Conservation (phyloP, 2,329 filamentous ascomycete genomes). For the Stemphylium beticola region DNA sequence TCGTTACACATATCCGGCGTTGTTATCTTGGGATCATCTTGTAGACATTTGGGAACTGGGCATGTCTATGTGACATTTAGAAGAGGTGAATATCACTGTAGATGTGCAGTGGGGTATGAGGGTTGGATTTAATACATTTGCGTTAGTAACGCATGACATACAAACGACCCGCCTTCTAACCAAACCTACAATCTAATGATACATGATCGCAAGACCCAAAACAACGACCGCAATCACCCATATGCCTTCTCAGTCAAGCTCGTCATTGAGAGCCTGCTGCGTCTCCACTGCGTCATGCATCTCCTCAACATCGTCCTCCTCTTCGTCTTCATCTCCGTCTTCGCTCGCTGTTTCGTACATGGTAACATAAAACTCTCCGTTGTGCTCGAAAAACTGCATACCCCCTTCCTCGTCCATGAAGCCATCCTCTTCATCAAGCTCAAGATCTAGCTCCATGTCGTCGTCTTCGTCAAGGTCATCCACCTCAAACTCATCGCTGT, state of each 20-base stretch:
- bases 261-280: neutral
- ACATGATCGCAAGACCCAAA: no score
- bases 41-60: no score
- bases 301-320: neutral
- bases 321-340: neutral
- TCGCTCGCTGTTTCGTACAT: conserved; percentile 9
- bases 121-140: no score
- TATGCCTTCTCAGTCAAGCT: conserved; percentile 3
- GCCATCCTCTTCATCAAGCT: conserved; percentile 24
- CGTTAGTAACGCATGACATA: neutral
- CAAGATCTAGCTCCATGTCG: conserved; percentile 19
- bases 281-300: conserved; percentile 7
- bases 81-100: no score
- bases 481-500: conserved; percentile 1
- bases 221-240: no score
- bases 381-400: conserved; percentile 11
- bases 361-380: conserved; percentile 14
- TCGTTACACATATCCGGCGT: conserved; percentile 3
- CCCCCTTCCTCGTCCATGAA: conserved; percentile 11
- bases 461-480: conserved; percentile 14
- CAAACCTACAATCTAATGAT: no score
- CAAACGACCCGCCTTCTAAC: neutral
- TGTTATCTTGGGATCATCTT: neutral
- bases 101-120: no score
- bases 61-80: no score